phyloP scores from a whole-genome alignment of 805 yeast species.

The Candida xyloterini region DNA sequence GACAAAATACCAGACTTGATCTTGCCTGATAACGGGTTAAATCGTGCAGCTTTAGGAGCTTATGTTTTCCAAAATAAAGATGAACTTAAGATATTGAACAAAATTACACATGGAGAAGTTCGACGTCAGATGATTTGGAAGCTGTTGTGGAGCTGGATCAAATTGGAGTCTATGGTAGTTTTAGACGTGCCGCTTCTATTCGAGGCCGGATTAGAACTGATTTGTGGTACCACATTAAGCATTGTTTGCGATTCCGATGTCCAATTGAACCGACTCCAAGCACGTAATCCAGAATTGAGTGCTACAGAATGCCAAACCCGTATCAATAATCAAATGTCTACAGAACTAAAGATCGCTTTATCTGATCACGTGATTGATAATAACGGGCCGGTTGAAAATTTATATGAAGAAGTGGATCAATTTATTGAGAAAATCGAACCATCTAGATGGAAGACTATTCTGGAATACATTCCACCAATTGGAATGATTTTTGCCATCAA shows the following conservation, averaged over 20 bases:
- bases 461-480: constrained; percentile 19
- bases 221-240: constrained; percentile 71
- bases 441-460: constrained; percentile 10
- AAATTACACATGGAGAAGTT: constrained; percentile 87
- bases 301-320: constrained; percentile 67
- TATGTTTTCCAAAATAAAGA: constrained; percentile 70
- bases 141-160: constrained; percentile 55
- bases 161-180: constrained; percentile 58
- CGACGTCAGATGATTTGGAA: constrained; percentile 60
- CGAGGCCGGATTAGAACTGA: constrained; percentile 66
- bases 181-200: constrained; percentile 89
- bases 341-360: constrained; percentile 48
- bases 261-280: constrained; percentile 62
- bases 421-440: constrained; percentile 41
- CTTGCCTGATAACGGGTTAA: constrained; percentile 47
- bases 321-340: constrained; percentile 73
- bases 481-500: constrained; percentile 14
- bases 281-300: constrained; percentile 65
- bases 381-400: constrained; percentile 41
- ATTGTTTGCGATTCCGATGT: constrained; percentile 56
- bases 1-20: constrained; percentile 51
- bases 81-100: constrained; percentile 59
- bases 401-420: constrained; percentile 42
- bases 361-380: constrained; percentile 74
- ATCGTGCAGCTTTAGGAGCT: constrained; percentile 72